These are phyloP conservation scores for Oryza glumipatula DNA, from an alignment of 176 grass and related monocot species.

Conservation along the genomic window DNA sequence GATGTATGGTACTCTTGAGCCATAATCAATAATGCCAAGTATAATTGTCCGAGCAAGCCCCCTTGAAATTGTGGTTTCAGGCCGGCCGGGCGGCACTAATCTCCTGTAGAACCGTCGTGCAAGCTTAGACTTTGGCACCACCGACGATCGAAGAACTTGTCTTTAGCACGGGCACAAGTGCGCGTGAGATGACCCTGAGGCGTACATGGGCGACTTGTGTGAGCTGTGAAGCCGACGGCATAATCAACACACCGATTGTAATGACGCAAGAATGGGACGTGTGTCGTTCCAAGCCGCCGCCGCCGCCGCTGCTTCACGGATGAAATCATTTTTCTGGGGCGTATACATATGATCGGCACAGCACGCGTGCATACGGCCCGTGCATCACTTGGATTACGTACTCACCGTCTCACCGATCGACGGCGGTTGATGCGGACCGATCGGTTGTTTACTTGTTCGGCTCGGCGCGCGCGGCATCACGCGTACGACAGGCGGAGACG, in stretches of 20 bases:
- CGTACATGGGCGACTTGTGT: not conserved
- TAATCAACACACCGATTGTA: not conserved
- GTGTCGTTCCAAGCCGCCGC: not conserved
- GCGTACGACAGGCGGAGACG: not conserved
- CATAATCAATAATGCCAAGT: not conserved
- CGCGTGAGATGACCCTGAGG: too few relatives aligned
- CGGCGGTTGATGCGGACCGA: not conserved
- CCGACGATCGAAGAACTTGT: not conserved
- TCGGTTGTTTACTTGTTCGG: too few relatives aligned
- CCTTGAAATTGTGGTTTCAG: not conserved
- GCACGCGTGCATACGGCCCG: too few relatives aligned
- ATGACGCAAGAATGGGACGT: not conserved
- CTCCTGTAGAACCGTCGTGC: not conserved
- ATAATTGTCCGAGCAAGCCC: not conserved
- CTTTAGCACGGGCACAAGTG: not conserved
- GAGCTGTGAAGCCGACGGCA: not conserved
- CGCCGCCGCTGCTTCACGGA: not conserved
- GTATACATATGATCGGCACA: not conserved
- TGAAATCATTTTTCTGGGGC: not conserved
- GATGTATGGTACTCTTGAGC: not conserved
- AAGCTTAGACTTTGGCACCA: not conserved
- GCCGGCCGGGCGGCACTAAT: too few relatives aligned
- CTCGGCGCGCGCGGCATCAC: too few relatives aligned
- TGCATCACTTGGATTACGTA: not conserved
- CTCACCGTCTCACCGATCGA: not conserved